Percentiles rank a stretch among this genome's conserved stretches.
phyloP scores from a whole-genome alignment of 2,329 filamentous ascomycete species.

The Tolypocladium nubicola region DNA sequence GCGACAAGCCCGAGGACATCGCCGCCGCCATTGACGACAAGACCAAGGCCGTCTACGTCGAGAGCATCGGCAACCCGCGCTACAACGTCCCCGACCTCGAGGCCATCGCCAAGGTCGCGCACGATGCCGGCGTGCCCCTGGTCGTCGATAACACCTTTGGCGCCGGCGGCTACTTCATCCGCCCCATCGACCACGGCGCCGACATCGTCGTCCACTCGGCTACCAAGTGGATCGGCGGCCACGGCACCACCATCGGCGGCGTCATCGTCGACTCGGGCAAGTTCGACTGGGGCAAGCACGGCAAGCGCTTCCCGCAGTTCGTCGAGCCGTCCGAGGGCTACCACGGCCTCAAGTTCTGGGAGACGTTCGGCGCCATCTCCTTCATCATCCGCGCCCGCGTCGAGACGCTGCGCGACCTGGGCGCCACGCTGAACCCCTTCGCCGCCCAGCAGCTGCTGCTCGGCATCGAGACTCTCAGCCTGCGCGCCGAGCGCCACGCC shows the following conservation, averaged over 20 bases:
- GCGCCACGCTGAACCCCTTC: slow-evolving; percentile 76
- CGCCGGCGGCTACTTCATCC: slow-evolving; percentile 78
- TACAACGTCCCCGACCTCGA: slow-evolving; percentile 92
- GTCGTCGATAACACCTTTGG: slow-evolving; percentile 91
- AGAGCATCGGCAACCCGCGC: slow-evolving; percentile 86
- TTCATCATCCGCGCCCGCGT: slow-evolving; percentile 82
- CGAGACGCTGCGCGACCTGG: slow-evolving; percentile 82
- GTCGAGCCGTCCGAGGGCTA: slow-evolving; percentile 80
- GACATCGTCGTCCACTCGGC: slow-evolving; percentile 93
- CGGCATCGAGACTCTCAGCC: slow-evolving; percentile 79
- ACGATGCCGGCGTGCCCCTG: slow-evolving; percentile 54
- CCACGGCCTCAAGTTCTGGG: slow-evolving; percentile 89
- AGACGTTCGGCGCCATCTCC: slow-evolving; percentile 73
- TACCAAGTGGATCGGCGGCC: slow-evolving; percentile 95
- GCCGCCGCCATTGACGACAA: slow-evolving; percentile 77
- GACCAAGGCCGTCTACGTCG: slow-evolving; percentile 86
- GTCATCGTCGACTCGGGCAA: slow-evolving; percentile 81
- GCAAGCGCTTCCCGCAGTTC: slow-evolving; percentile 82
- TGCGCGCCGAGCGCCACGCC: slow-evolving; percentile 79
- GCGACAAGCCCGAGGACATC: slow-evolving; percentile 71
- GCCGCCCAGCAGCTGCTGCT: slow-evolving; percentile 85
- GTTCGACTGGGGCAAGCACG: slow-evolving; percentile 87
- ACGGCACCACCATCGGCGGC: slow-evolving; percentile 85
- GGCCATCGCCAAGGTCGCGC: slow-evolving; percentile 72
- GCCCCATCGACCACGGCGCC: slow-evolving; percentile 80